A percentile compares a stretch with the other conserved stretches of the same genome.
Evolutionary conservation across 495 filamentous ascomycete species (phyloP).

Genomic region (Hyaloscypha finlandica): DNA sequence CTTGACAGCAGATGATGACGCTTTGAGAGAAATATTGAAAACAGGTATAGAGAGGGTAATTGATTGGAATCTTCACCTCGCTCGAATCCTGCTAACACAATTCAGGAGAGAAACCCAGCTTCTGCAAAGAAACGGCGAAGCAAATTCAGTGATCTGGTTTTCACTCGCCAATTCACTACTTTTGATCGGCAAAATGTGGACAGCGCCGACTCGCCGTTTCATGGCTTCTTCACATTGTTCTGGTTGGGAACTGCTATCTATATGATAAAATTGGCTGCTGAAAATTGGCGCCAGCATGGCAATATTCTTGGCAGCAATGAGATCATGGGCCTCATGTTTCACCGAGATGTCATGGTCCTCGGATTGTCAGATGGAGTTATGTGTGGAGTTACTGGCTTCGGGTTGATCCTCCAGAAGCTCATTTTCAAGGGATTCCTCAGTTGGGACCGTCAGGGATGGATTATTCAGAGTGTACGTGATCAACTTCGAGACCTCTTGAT

Average conservation of each 20-base stretch:
- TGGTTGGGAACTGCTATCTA: conserved; percentile 67
- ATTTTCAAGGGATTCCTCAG: conserved; percentile 53
- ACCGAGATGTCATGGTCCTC: conserved; percentile 63
- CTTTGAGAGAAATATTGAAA: conserved; percentile 53
- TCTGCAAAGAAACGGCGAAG: conserved; percentile 39
- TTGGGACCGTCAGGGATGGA: conserved; percentile 68
- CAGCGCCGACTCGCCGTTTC: conserved; percentile 60
- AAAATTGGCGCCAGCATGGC: conserved; percentile 64
- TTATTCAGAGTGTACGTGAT: conserved; percentile 60
- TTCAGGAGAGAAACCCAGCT: conserved; percentile 25
- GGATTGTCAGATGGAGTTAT: conserved; percentile 67
- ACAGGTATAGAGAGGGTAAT: conserved; percentile 43
- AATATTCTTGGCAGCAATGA: conserved; percentile 66
- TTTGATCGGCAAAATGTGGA: conserved; percentile 69
- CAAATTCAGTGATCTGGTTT: conserved; percentile 65
- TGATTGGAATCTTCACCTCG: conserved; percentile 3
- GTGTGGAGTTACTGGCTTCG: conserved; percentile 58
- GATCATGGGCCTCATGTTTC: conserved; percentile 68
- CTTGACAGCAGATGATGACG: conserved; percentile 57
- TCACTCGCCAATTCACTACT: conserved; percentile 67
- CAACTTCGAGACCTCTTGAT: not conserved
- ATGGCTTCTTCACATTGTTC: conserved; percentile 78
- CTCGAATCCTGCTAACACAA: not conserved
- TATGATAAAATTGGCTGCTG: conserved; percentile 61
- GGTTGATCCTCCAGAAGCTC: conserved; percentile 59